These are phyloP conservation scores for Lentinula boryana DNA, from an alignment of 768 basidiomycete species.

Conservation along the genomic window DNA sequence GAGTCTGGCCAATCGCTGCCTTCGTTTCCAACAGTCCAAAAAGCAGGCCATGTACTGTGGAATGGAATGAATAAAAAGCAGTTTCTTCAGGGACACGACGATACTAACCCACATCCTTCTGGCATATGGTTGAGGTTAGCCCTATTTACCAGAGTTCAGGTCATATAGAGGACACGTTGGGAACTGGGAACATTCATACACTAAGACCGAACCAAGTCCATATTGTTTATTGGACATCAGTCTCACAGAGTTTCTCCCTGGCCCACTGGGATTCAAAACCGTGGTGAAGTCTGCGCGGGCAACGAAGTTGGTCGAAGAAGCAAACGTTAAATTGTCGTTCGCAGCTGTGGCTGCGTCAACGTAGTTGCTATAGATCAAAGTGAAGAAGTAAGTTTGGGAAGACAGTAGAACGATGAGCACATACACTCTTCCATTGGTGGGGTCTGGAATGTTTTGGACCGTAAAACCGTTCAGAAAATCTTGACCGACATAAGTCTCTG, in stretches of 20 bases:
- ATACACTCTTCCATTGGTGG: slow-evolving; percentile 63
- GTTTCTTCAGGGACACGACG: background rate
- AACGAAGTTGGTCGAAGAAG: slow-evolving; percentile 30
- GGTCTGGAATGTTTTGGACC: slow-evolving; percentile 46
- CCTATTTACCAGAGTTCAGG: slow-evolving; percentile 6
- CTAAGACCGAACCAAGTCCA: slow-evolving; percentile 25
- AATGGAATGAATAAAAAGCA: background rate
- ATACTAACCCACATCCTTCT: slow-evolving; percentile 39
- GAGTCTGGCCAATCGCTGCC: slow-evolving; percentile 39
- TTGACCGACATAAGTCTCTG: slow-evolving; percentile 38
- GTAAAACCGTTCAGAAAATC: slow-evolving; percentile 48
- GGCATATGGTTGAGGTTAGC: slow-evolving; percentile 49
- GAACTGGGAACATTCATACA: slow-evolving; percentile 16
- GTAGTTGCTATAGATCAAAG: slow-evolving; percentile 28
- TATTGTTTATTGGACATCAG: slow-evolving; percentile 31
- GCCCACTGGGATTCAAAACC: slow-evolving; percentile 24
- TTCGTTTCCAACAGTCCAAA: slow-evolving; percentile 42
- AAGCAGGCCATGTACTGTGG: slow-evolving; percentile 38
- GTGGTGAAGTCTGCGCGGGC: slow-evolving; percentile 36
- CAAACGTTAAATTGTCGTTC: slow-evolving; percentile 34
- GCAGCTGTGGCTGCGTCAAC: slow-evolving; percentile 32
- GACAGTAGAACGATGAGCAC: slow-evolving; percentile 5
- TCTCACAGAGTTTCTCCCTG: slow-evolving; percentile 37
- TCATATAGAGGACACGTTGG: background rate
- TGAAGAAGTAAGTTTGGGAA: background rate